Base-by-base conservation (phyloP, 1,284 basidiomycete genomes). In the Ceratobasidium papillatum region DNA sequence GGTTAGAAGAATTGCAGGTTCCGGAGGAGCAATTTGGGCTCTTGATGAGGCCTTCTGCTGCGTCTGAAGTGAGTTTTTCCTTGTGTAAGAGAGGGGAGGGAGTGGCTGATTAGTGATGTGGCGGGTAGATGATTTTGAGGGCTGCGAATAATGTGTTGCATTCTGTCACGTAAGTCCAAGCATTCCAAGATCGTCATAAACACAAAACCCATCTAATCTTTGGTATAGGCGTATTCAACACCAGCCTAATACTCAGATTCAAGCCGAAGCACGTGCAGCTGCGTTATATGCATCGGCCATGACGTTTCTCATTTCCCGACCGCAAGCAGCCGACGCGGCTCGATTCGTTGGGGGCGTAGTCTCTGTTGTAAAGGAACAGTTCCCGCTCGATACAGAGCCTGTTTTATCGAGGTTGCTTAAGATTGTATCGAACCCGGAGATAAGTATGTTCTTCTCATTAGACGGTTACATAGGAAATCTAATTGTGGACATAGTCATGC, bases 81-180 rank as follows among this genome's bases (percentile, higher is more conserved):
- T n/a, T 41, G 9, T 32, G 2, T 14, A 27, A 1, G 19, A 3
- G 32, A 34, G 9, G 7, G 19, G 30, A 34, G 19, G 25, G 54
- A 1, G 9, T n/a, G 32, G 8, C 32, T 58, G 30, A 36, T 27
- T 30, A 1, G 4, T 12, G 74, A 77, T 41, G 5, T n/a, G 8
- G 19, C 45, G 36, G n/a, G 79, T 27, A 82, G 9, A 86, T 88
- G 83, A 80, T 87, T 5, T 74, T 83, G 7, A 80, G 84, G 54
- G 81, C 82, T 25, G 83, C 81, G 1, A 79, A 84, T 45, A 85
- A 85, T 76, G 82, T 86, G 43, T 76, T 84, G 47, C 77, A 58
- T 58, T 69, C 66, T 9, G 66, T 69, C 25, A 69, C 52, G 66
- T 58, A n/a, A 7, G 66, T 69, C 8, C 12, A 11, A 80, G 17